phyloP scores from a whole-genome alignment of 2,329 filamentous ascomycete genomes.

The Nemania diffusa region DNA sequence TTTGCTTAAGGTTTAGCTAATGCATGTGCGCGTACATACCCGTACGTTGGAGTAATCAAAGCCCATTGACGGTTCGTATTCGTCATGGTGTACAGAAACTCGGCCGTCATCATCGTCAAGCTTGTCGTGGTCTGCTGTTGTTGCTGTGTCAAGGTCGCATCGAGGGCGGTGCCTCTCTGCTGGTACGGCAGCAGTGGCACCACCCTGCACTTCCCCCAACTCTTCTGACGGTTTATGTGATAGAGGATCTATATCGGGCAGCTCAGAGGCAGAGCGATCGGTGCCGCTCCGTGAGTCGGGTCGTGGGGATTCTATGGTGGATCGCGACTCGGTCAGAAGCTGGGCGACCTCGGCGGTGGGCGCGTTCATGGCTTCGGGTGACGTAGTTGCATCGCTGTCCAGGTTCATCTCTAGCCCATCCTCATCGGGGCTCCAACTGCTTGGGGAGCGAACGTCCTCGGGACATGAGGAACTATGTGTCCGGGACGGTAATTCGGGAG shows the following conservation, averaged over 20 bases:
- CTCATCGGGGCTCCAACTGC: slow-evolving; percentile 43
- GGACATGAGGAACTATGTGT: slow-evolving; percentile 49
- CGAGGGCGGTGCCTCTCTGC: slow-evolving; percentile 29
- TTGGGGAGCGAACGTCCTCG: slow-evolving; percentile 43
- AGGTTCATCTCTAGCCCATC: slow-evolving; percentile 45
- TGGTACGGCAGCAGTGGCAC: slow-evolving; percentile 24
- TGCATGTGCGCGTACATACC: slow-evolving; percentile 54
- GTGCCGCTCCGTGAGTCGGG: slow-evolving; percentile 42
- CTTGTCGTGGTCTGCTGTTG: slow-evolving; percentile 38
- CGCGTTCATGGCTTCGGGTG: slow-evolving; percentile 43
- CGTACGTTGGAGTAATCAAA: slow-evolving; percentile 66
- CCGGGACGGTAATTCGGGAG: slow-evolving; percentile 45
- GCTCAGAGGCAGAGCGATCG: slow-evolving; percentile 38
- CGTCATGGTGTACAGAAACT: slow-evolving; percentile 36
- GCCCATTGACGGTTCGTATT: slow-evolving; percentile 55
- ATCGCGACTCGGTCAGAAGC: slow-evolving; percentile 41
- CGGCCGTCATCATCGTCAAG: slow-evolving; percentile 38
- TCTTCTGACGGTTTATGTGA: slow-evolving; percentile 43
- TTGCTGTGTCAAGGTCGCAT: slow-evolving; percentile 35
- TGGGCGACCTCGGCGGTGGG: slow-evolving; percentile 33
- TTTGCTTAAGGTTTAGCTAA: slow-evolving; percentile 1
- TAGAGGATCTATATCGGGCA: slow-evolving; percentile 36
- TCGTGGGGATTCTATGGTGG: slow-evolving; percentile 44
- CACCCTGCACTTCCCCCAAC: slow-evolving; percentile 23
- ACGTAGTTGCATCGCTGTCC: slow-evolving; percentile 40